Conservation (phyloP, 2,329 filamentous ascomycete species). For the Bipolaris zeicola region DNA sequence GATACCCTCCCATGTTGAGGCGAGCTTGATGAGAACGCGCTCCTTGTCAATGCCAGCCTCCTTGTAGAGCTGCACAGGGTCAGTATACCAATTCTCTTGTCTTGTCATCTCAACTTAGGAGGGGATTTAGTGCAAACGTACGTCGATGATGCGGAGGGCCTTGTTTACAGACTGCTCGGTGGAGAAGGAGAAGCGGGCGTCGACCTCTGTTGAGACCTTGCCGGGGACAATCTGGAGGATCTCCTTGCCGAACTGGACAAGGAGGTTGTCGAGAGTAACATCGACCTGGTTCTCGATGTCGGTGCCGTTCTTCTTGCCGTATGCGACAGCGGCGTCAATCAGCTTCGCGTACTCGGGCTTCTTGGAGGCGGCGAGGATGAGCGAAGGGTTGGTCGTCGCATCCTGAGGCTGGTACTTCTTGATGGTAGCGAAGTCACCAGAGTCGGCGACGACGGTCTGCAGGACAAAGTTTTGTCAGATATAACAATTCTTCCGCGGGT, state of each 20-base stretch:
- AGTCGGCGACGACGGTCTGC: constrained; percentile 94
- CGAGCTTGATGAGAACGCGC: constrained; percentile 97
- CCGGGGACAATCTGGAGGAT: constrained; percentile 96
- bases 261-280: constrained; percentile 84
- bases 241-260: constrained; percentile 97
- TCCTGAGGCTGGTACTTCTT: constrained; percentile 99
- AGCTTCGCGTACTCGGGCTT: constrained; percentile 94
- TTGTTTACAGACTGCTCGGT: constrained; percentile 91
- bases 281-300: constrained; percentile 83
- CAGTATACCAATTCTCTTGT: constrained; percentile 20
- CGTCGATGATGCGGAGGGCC: constrained; percentile 95
- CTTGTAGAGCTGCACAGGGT: constrained; percentile 79
- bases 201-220: constrained; percentile 98
- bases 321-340: constrained; percentile 82
- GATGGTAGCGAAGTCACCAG: constrained; percentile 84
- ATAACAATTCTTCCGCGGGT: constrained; percentile 8
- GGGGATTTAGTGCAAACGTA: constrained; percentile 53
- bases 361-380: constrained; percentile 98
- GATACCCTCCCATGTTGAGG: constrained; percentile 99
- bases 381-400: constrained; percentile 98
- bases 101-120: not conserved
- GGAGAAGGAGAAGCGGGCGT: constrained; percentile 94
- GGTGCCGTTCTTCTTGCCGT: constrained; percentile 76
- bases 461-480: constrained; percentile 14
- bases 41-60: constrained; percentile 89